phyloP scores from a whole-genome alignment of 2,329 filamentous ascomycete species.

The Aspergillus phoenicis region DNA sequence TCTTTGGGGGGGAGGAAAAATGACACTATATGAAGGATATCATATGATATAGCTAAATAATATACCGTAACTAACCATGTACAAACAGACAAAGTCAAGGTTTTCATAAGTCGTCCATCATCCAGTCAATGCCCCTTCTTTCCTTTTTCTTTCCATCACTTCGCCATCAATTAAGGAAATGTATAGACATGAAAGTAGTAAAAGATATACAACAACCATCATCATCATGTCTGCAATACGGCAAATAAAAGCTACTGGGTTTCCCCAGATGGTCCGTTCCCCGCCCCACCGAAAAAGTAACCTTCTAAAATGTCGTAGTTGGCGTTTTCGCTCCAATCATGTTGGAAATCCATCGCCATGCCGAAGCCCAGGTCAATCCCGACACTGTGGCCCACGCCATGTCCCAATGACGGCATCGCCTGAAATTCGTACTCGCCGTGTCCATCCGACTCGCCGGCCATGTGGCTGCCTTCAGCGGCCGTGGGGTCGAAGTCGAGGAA shows the following conservation, averaged over 20 bases:
- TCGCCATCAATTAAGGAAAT: not conserved
- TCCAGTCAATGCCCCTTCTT: too few relatives aligned
- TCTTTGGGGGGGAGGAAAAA: too few relatives aligned
- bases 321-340: conserved; percentile 53
- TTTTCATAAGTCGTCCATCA: too few relatives aligned
- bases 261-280: conserved; percentile 29
- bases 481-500: conserved; percentile 56
- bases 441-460: conserved; percentile 32
- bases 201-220: not conserved
- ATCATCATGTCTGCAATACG: too few relatives aligned
- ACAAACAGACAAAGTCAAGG: too few relatives aligned
- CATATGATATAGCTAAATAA: too few relatives aligned
- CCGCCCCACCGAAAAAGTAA: conserved; percentile 57
- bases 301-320: conserved; percentile 57
- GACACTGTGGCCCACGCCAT: conserved; percentile 40
- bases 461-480: conserved; percentile 28
- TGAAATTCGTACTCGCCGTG: conserved; percentile 33
- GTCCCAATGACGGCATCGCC: conserved; percentile 33
- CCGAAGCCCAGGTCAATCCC: conserved; percentile 50
- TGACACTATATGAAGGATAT: too few relatives aligned
- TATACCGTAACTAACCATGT: too few relatives aligned
- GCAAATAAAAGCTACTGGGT: conserved; percentile 9
- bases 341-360: conserved; percentile 49
- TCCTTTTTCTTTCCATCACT: too few relatives aligned
- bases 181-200: conserved; percentile 7